Base-by-base conservation (phyloP, 768 basidiomycete species). In the Pleurotus sapidus region DNA sequence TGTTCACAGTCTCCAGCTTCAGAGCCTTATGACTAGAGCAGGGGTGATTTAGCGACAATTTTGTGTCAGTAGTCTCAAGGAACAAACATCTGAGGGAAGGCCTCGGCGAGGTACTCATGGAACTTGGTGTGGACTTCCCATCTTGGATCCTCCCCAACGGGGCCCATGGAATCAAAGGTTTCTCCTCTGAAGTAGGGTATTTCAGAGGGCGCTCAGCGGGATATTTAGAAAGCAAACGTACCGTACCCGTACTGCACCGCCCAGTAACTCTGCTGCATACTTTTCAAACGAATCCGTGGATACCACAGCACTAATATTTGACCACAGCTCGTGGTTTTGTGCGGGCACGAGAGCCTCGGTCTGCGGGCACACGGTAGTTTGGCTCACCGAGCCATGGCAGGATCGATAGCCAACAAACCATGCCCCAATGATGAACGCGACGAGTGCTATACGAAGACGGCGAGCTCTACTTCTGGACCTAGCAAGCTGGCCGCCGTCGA, bases 1-100 rank as follows among this genome's bases (percentile, higher is more conserved):
- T 88, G 67, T 92, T 91, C 62, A 93, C 83, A 61, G 83, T 86
- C 9, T 84, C 84, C 58, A 88, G 75, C 34, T 77, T 66, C 45
- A 92, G 75, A 9, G 69, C 78, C 14, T 74, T 48, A 67, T 89
- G 84, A 9, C 87, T 90, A 46, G 34, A 39, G 24, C 24, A 4
- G 30, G n/a, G 15, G 39, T 11, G n/a, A 42, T 4, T 18, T 53
- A 27, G 17, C 30, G 27, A 18, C 5, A 12, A 14, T 14, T 27
- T 15, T 9, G 46, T 48, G 11, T 9, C 9, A 11, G 30, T 8
- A 3, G 40, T 37, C 43, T 14, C 37, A 9, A 45, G n/a, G 74
- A 43, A 70, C 89, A 77, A 78, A 82, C 67, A 86, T 73, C 8
- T 87, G 83, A 61, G 89, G 94, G 30, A 88, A 80, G 5, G 72